These are phyloP conservation scores for Sanchytrium tribonematis DNA, from an alignment of 371 early-diverging fungal species.

Conservation along the genomic window DNA sequence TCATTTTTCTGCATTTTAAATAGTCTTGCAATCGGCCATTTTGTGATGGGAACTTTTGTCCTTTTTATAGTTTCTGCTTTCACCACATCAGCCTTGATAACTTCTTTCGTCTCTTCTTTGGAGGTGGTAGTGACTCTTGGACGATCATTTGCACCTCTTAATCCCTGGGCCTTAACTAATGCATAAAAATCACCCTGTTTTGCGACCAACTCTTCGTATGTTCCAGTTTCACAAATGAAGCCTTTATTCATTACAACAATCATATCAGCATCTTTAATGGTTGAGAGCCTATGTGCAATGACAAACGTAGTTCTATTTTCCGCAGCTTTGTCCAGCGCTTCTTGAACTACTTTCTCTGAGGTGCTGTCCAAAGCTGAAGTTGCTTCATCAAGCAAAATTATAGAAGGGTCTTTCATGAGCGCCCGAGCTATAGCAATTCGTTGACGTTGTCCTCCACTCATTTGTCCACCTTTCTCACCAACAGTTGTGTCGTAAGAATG, in stretches of 20 bases:
- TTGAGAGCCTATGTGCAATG: constrained; percentile 10
- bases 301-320: constrained; percentile 7
- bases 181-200: background rate
- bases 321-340: constrained; percentile 1
- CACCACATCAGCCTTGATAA: background rate
- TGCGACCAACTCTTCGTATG: background rate
- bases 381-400: constrained; percentile 20
- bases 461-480: constrained; percentile 32
- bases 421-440: constrained; percentile 35
- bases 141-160: background rate
- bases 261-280: constrained; percentile 8
- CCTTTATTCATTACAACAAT: constrained; percentile 8
- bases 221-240: constrained; percentile 7
- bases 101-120: background rate
- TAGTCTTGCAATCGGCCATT: background rate
- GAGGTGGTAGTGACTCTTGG: too few species aligned
- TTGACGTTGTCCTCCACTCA: constrained; percentile 38
- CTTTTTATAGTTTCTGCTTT: background rate
- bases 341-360: constrained; percentile 5
- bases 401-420: constrained; percentile 8
- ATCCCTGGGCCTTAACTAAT: background rate
- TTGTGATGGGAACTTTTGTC: background rate
- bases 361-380: constrained; percentile 25
- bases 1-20: background rate
- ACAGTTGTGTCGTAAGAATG: constrained; percentile 46